A percentile compares a stretch with the other conserved stretches of the same genome.
These are phyloP conservation scores for Auricularia auricula-judae DNA, from an alignment of 768 basidiomycete genomes.

Conservation along the genomic window DNA sequence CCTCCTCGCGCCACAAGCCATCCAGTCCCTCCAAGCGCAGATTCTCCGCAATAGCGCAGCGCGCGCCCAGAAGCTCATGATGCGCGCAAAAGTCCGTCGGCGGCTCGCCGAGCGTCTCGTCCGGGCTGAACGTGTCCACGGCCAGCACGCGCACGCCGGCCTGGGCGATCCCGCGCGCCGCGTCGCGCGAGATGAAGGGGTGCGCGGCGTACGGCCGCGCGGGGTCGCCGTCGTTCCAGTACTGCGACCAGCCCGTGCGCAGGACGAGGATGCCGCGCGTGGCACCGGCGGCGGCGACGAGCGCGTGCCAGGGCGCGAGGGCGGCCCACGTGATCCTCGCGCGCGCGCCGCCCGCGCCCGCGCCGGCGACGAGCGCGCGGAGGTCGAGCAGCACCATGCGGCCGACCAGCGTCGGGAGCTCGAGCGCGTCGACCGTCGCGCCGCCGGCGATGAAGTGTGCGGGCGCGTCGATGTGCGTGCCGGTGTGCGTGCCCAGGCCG, in stretches of 20 bases:
- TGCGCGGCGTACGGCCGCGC: slow-evolving; percentile 39
- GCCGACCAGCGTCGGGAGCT: slow-evolving; percentile 41
- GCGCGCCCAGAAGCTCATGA: slow-evolving; percentile 45
- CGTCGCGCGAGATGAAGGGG: slow-evolving; percentile 47
- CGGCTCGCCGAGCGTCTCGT: slow-evolving; percentile 28
- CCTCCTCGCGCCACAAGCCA: slow-evolving; percentile 29
- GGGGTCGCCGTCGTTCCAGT: slow-evolving; percentile 28
- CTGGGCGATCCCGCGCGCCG: slow-evolving; percentile 37
- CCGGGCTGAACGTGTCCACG: slow-evolving; percentile 55
- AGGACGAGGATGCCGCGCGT: slow-evolving; percentile 39
- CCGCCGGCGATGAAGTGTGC: slow-evolving; percentile 57
- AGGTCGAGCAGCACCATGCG: slow-evolving; percentile 49
- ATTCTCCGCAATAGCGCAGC: slow-evolving; percentile 60
- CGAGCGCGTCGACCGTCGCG: slow-evolving; percentile 45
- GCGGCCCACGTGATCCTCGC: slow-evolving; percentile 46
- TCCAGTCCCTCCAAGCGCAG: slow-evolving; percentile 42
- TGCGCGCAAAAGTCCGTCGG: slow-evolving; percentile 45
- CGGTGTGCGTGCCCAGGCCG: slow-evolving; percentile 56
- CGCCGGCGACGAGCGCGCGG: slow-evolving; percentile 20
- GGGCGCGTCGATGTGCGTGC: slow-evolving; percentile 74
- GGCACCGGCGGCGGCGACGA: slow-evolving; percentile 16
- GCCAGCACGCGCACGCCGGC: slow-evolving; percentile 49
- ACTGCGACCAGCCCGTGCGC: slow-evolving; percentile 56
- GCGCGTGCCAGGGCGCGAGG: slow-evolving; percentile 24
- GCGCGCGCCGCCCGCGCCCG: too few relatives aligned